phyloP scores from a whole-genome alignment of 192 early-diverging fungal genomes.

The Funneliformis mosseae region DNA sequence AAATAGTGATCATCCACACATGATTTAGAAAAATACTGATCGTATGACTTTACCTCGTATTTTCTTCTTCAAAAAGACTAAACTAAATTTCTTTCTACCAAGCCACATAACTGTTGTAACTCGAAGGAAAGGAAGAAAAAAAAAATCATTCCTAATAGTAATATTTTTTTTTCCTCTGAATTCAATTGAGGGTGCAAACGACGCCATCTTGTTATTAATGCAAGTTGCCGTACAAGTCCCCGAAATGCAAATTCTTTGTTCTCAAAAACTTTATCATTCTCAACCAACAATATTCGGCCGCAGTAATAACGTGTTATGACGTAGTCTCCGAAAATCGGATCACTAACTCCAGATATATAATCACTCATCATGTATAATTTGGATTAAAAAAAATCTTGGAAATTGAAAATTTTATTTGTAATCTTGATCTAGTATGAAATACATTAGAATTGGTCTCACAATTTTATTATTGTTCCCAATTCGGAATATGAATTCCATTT shows the following conservation, averaged over 20 bases:
- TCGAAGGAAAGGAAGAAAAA: too few species aligned
- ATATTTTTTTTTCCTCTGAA: background rate
- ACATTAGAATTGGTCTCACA: too few species aligned
- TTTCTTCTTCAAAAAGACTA: too few species aligned
- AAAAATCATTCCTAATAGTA: background rate
- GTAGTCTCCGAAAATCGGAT: background rate
- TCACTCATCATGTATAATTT: too few species aligned
- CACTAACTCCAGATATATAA: background rate
- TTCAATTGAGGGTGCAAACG: background rate
- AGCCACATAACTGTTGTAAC: too few species aligned
- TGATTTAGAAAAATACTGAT: too few species aligned
- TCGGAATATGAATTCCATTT: background rate
- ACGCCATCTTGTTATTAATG: background rate
- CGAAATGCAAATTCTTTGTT: background rate
- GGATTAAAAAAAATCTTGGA: too few species aligned
- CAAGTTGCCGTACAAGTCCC: background rate
- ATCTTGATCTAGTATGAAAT: too few species aligned
- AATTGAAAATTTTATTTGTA: too few species aligned
- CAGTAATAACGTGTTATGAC: background rate
- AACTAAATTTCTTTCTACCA: background rate
- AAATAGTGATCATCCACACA: too few species aligned
- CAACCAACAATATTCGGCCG: background rate
- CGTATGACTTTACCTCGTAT: too few species aligned
- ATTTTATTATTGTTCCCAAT: background rate
- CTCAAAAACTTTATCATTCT: background rate